Evolutionary conservation across 1,284 basidiomycete species (phyloP).

Genomic region (Pseudozyma hubeiensis): DNA sequence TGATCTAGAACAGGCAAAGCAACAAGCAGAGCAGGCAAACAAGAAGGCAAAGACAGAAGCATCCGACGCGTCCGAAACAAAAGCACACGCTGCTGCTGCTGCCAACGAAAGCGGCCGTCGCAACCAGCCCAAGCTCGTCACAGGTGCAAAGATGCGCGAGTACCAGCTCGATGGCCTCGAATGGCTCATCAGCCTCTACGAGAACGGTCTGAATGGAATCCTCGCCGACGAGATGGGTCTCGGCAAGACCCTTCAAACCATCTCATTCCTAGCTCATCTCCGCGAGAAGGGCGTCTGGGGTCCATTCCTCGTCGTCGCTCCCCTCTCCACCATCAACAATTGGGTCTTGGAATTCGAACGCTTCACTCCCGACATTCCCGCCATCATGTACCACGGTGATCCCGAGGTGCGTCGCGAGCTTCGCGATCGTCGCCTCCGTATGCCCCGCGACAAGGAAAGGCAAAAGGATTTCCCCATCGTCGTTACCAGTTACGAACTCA

Average conservation of each 20-base stretch:
- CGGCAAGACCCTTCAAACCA: slow-evolving; percentile 89
- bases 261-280: slow-evolving; percentile 89
- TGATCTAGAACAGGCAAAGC: slow-evolving; percentile 49
- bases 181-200: slow-evolving; percentile 93
- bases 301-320: slow-evolving; percentile 90
- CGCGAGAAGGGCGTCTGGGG: slow-evolving; percentile 79
- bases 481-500: slow-evolving; percentile 91
- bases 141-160: slow-evolving; percentile 84
- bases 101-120: slow-evolving; percentile 34
- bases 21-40: slow-evolving; percentile 35
- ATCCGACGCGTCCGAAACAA: slow-evolving; percentile 75
- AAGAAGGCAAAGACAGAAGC: slow-evolving; percentile 68
- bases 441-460: slow-evolving; percentile 35
- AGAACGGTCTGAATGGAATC: slow-evolving; percentile 94
- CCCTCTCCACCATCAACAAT: slow-evolving; percentile 89
- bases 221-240: slow-evolving; percentile 92
- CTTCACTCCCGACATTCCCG: slow-evolving; percentile 77
- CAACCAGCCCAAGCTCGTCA: slow-evolving; percentile 80
- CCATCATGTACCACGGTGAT: slow-evolving; percentile 88
- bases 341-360: slow-evolving; percentile 89
- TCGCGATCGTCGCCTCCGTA: slow-evolving; percentile 69
- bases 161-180: slow-evolving; percentile 95
- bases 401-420: slow-evolving; percentile 81
- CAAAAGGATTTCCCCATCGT: slow-evolving; percentile 72
- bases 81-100: slow-evolving; percentile 35